Conservation (phyloP, 441 rosid genomes). For the Heliophila coronopifolia region DNA sequence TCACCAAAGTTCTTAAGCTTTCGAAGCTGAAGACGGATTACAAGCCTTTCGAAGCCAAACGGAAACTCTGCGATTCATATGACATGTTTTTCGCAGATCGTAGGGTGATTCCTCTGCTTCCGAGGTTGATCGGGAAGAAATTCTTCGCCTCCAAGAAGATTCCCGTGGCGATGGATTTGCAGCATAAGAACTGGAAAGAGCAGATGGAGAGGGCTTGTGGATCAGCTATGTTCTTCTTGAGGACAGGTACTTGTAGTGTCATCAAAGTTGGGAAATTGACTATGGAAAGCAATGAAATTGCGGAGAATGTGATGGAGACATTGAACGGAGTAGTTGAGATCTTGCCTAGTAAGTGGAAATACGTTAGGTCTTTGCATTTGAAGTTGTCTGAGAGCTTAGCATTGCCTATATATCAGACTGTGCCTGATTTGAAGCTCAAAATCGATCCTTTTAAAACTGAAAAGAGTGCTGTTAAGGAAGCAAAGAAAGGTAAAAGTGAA, state of each 20-base stretch:
- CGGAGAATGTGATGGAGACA: constrained; percentile 53
- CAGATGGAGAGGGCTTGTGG: constrained; percentile 55
- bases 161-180: constrained; percentile 56
- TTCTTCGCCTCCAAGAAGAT: constrained; percentile 72
- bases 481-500: constrained; percentile 14
- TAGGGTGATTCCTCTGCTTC: constrained; percentile 39
- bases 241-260: constrained; percentile 63
- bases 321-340: constrained; percentile 44
- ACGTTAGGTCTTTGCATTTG: constrained; percentile 62
- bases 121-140: constrained; percentile 71
- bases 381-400: constrained; percentile 72
- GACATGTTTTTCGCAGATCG: constrained; percentile 23
- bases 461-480: constrained; percentile 19
- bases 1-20: constrained; percentile 60
- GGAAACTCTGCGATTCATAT: constrained; percentile 28
- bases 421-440: constrained; percentile 62
- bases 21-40: constrained; percentile 37
- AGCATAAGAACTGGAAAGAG: constrained; percentile 65
- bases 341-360: constrained; percentile 65
- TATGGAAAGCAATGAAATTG: constrained; percentile 41
- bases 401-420: constrained; percentile 55
- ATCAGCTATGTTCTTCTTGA: constrained; percentile 56
- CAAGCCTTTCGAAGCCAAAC: constrained; percentile 10
- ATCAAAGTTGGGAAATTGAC: constrained; percentile 54
- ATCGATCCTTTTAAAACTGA: constrained; percentile 31